Evolutionary conservation across 306 rosid species (phyloP).

Genomic region (Cicer yamashitae): DNA sequence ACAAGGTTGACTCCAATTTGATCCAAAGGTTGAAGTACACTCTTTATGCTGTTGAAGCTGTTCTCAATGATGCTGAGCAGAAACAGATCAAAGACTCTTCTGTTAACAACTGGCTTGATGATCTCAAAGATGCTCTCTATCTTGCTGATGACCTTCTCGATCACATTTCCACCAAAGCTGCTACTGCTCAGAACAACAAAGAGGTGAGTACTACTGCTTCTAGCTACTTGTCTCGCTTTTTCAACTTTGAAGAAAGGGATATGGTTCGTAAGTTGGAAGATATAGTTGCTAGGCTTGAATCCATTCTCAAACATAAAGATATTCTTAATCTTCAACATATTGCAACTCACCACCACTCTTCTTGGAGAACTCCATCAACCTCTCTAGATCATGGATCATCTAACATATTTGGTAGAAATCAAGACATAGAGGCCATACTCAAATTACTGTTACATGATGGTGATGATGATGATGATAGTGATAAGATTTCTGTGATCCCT

Average conservation of each 20-base stretch:
- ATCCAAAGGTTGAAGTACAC: conserved; percentile 13
- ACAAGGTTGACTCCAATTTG: not conserved
- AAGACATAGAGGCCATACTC: conserved; percentile 1
- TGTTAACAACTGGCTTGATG: conserved; percentile 13
- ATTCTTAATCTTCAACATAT: conserved; percentile 15
- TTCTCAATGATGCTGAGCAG: not conserved
- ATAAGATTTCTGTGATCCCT: too few relatives aligned
- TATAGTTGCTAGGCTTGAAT: conserved; percentile 12
- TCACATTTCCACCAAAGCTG: not conserved
- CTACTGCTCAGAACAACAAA: not conserved
- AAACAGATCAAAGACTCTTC: not conserved
- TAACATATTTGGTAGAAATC: conserved; percentile 11
- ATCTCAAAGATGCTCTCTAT: conserved; percentile 18
- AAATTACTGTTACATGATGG: not conserved
- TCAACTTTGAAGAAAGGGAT: not conserved
- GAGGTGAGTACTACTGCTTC: too few relatives aligned
- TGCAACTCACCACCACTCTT: not conserved
- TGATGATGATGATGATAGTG: not conserved
- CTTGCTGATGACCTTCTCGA: not conserved
- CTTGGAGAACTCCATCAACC: conserved; percentile 17
- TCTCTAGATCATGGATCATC: not conserved
- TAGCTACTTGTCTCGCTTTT: not conserved
- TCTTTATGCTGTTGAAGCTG: not conserved
- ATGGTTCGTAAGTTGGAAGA: not conserved
- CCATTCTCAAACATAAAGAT: not conserved